Percentiles rank a stretch among this genome's conserved stretches.
Conservation (phyloP, 2,329 filamentous ascomycete genomes). For the Fusarium tricinctum region DNA sequence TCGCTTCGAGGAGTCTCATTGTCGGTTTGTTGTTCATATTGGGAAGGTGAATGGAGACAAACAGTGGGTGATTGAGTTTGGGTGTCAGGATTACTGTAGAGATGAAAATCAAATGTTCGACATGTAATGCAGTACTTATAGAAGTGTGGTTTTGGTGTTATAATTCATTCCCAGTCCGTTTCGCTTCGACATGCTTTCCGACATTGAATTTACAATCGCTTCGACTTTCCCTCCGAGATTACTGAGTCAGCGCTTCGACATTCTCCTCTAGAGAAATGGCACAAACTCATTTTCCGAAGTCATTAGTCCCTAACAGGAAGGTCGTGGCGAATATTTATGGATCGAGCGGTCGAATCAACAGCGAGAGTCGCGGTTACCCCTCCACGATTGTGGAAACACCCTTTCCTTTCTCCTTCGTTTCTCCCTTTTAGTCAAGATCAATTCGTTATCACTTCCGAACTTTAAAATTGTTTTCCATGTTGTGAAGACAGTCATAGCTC, state of each 20-base stretch:
- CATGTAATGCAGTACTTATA: background rate
- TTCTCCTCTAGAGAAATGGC: background rate
- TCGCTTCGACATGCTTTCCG: background rate
- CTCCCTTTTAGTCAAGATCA: background rate
- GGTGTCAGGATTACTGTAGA: rapidly evolving
- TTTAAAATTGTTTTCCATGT: background rate
- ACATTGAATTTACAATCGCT: background rate
- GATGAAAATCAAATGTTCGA: rapidly evolving
- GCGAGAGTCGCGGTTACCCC: no score
- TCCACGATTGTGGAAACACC: no score
- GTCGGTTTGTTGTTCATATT: background rate
- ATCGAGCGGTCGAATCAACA: background rate
- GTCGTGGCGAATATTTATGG: no score
- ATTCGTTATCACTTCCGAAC: background rate
- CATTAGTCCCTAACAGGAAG: background rate
- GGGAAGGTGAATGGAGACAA: no score
- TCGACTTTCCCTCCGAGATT: background rate
- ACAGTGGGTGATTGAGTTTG: rapidly evolving
- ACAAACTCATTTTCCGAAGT: background rate
- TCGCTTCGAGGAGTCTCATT: background rate
- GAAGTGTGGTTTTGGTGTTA: background rate
- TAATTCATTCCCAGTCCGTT: no score
- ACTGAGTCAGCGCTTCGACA: background rate
- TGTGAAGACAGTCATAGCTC: no score
- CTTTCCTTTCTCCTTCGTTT: no score